Conservation (phyloP, 768 basidiomycete genomes). For the Serendipita sp. region DNA sequence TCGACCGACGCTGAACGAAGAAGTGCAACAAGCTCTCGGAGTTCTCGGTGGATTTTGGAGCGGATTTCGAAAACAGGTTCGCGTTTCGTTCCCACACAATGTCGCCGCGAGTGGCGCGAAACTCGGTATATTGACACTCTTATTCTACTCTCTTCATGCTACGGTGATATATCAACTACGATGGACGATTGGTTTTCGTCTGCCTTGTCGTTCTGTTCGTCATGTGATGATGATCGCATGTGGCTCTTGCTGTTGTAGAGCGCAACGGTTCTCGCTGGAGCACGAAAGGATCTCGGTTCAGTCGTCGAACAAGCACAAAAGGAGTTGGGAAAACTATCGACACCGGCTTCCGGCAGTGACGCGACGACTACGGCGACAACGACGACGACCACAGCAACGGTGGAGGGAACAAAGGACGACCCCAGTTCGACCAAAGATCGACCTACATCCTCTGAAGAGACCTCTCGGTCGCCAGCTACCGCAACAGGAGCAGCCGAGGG, state of each 20-base stretch:
- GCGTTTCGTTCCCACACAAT: slow-evolving; percentile 17
- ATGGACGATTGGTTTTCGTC: not conserved
- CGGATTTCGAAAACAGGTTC: slow-evolving; percentile 75
- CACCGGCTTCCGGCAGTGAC: slow-evolving; percentile 18
- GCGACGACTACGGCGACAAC: slow-evolving; percentile 10
- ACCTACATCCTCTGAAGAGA: slow-evolving; percentile 15
- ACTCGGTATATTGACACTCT: not conserved
- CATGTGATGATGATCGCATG: not conserved
- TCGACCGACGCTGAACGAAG: slow-evolving; percentile 55
- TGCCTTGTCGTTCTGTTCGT: not conserved
- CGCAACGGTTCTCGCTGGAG: not conserved
- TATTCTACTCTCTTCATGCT: not conserved
- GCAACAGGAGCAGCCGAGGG: not conserved
- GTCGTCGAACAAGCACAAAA: slow-evolving; percentile 70
- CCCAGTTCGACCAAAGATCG: slow-evolving; percentile 15
- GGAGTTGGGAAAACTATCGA: slow-evolving; percentile 48
- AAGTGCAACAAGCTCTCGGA: slow-evolving; percentile 80
- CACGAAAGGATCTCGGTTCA: slow-evolving; percentile 36
- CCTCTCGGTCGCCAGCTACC: slow-evolving; percentile 15
- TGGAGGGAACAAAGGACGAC: slow-evolving; percentile 14
- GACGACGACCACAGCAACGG: slow-evolving; percentile 7
- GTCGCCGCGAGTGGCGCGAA: not conserved
- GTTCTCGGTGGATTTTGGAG: slow-evolving; percentile 82
- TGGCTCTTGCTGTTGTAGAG: not conserved
- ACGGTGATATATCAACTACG: not conserved